Evolutionary conservation across 768 basidiomycete genomes (phyloP), one percentile per base, ranked within the genome.

Genomic region (Trametes gibbosa): DNA sequence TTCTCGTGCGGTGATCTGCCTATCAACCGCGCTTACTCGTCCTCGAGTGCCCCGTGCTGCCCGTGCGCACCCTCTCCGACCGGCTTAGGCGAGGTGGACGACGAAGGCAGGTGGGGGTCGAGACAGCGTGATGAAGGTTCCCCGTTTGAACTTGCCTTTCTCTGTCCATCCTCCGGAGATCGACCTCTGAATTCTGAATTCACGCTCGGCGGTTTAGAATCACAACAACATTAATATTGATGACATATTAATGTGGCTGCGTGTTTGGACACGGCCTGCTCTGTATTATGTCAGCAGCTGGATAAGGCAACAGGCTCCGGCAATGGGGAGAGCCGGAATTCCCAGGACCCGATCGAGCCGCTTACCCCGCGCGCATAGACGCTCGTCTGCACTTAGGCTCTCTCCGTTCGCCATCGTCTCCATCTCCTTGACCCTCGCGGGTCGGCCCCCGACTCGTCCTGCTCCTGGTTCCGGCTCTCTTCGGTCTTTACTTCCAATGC

Each of bases 401-500:
- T 48, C 46, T 41, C 54, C 14, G n/a, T 43, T 41, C 55, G 47
- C 48, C 54, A 37, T 46, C 60, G 29, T 34, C 55, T 42, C 27
- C 42, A 41, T 43, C 41, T 53, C 29, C 51, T 52, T 54, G 59
- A 46, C 56, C 50, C 61, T 57, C 35, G 56, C 52, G 61, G 62
- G 56, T 63, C 53, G 62, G 56, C 50, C 45, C 47, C 57, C 62
- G 53, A 59, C 57, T 45, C 50, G 35, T 21, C 43, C 43, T 27
- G 24, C 35, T 24, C 42, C 35, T 43, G 46, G 50, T 35, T 27
- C 24, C 17, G 32, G 19, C 40, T 37, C 27, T 40, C 24, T 58
- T 54, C 65, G 58, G 52, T 63, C 55, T 43, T 60, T 57, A 59
- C 58, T 63, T 68, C 61, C 70, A 63, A 90, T 90, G 87, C 77